Conservation (phyloP, 441 rosid species). For the Populus hybrid region DNA sequence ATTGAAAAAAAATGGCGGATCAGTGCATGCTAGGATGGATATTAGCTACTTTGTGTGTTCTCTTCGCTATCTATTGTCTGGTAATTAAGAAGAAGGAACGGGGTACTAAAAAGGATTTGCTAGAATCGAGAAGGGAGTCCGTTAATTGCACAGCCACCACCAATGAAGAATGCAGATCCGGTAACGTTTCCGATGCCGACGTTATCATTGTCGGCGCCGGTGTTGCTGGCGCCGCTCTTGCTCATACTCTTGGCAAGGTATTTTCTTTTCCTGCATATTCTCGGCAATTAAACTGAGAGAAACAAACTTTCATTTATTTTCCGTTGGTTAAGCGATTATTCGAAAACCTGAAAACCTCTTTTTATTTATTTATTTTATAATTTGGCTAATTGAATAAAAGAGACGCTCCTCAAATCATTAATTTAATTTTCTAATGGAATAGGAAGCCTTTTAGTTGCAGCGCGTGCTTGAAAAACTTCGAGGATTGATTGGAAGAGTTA, state of each 20-base stretch:
- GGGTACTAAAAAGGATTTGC: background rate
- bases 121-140: slow-evolving; percentile 16
- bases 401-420: background rate
- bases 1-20: background rate
- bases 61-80: background rate
- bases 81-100: background rate
- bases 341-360: background rate
- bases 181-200: slow-evolving; percentile 21
- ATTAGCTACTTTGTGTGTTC: background rate
- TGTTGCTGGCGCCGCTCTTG: slow-evolving; percentile 86
- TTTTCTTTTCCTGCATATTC: background rate
- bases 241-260: slow-evolving; percentile 82
- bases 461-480: background rate
- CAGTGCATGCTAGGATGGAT: background rate
- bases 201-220: slow-evolving; percentile 16
- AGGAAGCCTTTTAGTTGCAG: background rate
- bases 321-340: background rate
- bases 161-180: slow-evolving; percentile 44
- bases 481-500: background rate
- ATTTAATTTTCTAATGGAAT: too few relatives aligned
- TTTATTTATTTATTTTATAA: background rate
- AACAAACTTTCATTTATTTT: background rate
- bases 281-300: background rate
- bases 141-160: slow-evolving; percentile 29
- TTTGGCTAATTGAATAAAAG: background rate